Evolutionary conservation across 1,139 yeast species (phyloP), one percentile per base, ranked within the genome.

Genomic region (Blastobotrys capitulatus): DNA sequence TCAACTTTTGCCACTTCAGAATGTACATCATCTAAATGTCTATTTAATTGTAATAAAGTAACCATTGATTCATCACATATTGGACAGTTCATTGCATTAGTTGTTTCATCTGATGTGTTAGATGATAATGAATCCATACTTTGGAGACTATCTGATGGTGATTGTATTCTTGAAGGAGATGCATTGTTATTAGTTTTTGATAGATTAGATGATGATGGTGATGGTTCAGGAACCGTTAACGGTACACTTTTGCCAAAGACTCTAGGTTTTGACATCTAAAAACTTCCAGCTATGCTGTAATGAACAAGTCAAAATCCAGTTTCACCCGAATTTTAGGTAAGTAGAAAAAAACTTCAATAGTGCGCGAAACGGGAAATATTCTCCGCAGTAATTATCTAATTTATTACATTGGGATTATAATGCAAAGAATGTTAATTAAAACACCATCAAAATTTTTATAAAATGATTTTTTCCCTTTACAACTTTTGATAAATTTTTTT

Each of bases 21-120:
- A 63, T 87, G 96, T 4, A 67, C 76, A 52, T 78, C 86, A 61
- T 87, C 96, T 27, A 88, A 68, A 62, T 88, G 96, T 42, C 75
- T 73, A 62, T 86, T 86, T 53, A 87, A 70, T 54, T 80, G 84
- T 18, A 63, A 56, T 42, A 86, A 66, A 12, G 78, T 74, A 7
- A 78, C 67, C 84, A 84, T 81, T 1, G 69, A 54, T 54, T 80
- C 86, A 20, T 71, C 65, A 62, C 96, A 87, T 2, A 86, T 82
- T 0, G 96, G 96, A 60, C 96, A 87, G 20, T 46, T 38, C 38
- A 72, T 52, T 19, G 53, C 55, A 8, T 29, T 26, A 16, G 25
- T 38, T 15, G 42, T 44, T n/a, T 42, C 52, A 10, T 49, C 49
- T 8, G 50, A 47, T 8, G 50, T 42, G 10, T 22, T 38, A 16